These are phyloP conservation scores for Solanum medicagineum DNA, from an alignment of 257 asterid genomes.

Conservation along the genomic window DNA sequence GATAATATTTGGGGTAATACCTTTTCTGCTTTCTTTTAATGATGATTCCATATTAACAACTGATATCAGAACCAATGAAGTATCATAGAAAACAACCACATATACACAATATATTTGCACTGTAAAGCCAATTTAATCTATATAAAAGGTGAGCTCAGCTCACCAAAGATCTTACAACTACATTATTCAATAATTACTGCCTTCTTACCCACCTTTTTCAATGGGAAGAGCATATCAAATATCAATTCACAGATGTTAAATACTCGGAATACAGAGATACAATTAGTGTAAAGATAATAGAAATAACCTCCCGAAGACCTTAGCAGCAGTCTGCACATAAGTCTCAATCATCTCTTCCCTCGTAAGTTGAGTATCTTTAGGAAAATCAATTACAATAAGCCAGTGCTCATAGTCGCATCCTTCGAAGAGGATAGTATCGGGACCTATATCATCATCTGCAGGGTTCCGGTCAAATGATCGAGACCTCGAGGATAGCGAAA, in stretches of 20 bases:
- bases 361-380: slow-evolving; percentile 30
- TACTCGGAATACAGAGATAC: neutral
- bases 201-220: neutral
- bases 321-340: slow-evolving; percentile 64
- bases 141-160: neutral
- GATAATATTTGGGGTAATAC: neutral
- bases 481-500: slow-evolving; percentile 14
- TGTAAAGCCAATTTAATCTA: neutral
- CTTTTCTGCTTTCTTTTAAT: neutral
- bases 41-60: neutral
- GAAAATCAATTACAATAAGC: slow-evolving; percentile 78
- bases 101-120: neutral
- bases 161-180: neutral
- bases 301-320: slow-evolving; percentile 75
- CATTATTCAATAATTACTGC: neutral
- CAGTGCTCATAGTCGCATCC: slow-evolving; percentile 97
- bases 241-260: neutral
- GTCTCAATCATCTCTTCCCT: slow-evolving; percentile 69
- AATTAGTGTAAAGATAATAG: neutral
- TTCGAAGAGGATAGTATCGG: slow-evolving; percentile 84
- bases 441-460: slow-evolving; percentile 46
- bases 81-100: neutral
- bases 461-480: slow-evolving; percentile 29
- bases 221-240: neutral
- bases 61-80: neutral